Conservation (phyloP, 306 rosid species). For the Aeschynomene evenia region DNA sequence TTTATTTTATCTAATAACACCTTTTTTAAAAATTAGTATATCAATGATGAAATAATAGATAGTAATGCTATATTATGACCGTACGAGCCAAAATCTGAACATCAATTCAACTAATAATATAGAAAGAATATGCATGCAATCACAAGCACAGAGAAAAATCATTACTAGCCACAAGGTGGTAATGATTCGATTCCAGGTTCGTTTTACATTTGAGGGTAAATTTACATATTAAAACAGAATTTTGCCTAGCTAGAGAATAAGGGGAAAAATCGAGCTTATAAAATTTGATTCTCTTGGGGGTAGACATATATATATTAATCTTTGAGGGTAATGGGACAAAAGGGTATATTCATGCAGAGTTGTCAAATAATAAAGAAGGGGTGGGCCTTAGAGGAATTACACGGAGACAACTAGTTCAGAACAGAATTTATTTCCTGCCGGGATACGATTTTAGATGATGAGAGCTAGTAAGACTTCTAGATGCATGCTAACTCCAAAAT, state of each 20-base stretch:
- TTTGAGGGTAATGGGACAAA: constrained; percentile 24
- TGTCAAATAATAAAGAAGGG: background rate
- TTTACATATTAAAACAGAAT: background rate
- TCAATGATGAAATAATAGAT: no score
- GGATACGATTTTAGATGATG: constrained; percentile 6
- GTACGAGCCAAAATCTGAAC: no score
- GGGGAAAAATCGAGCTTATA: background rate
- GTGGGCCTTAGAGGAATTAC: constrained; percentile 21
- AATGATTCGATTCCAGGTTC: background rate
- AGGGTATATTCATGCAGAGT: constrained; percentile 31
- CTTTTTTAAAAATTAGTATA: background rate
- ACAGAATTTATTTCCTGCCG: background rate
- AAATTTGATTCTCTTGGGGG: constrained; percentile 3
- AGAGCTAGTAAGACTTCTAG: no score
- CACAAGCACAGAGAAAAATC: no score
- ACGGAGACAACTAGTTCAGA: constrained; percentile 24
- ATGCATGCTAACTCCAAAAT: background rate
- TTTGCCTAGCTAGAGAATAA: no score
- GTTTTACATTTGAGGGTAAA: background rate
- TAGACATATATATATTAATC: background rate
- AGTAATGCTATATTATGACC: no score
- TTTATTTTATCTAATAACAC: no score
- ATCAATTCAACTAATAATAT: no score
- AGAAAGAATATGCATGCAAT: no score
- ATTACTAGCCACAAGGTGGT: background rate